Evolutionary conservation across 805 yeast species (phyloP), one percentile per base, ranked within the genome.

Genomic region (Saturnispora sekii): DNA sequence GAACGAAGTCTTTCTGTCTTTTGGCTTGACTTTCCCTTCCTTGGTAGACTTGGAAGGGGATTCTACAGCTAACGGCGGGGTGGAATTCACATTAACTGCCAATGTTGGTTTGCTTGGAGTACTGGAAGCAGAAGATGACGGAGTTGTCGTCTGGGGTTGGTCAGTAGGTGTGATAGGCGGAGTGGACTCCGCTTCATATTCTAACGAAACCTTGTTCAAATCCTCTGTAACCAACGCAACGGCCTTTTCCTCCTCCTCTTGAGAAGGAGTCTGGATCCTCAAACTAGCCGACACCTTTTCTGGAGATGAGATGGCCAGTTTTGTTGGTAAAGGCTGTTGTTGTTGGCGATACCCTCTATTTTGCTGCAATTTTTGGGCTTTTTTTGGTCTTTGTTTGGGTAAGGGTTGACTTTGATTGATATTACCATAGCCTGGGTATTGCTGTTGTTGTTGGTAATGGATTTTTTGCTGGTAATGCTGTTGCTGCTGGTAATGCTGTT

Each of bases 1-100:
- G 14, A 51, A 51, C 3, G 53, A 47, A 12, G 51, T 33, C 40
- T 51, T 51, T 33, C 46, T 38, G 10, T 43, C 46, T 31, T 41
- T 45, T 16, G 41, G 12, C 32, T 50, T 50, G 1, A 14, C 28
- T 32, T 50, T 47, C n/a, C 32, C 40, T 17, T 46, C 46, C 30
- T 49, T 43, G 15, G 15, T 44, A 10, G 18, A 14, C 33, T 35
- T 37, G 12, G 14, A 12, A 37, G 35, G 35, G 14, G 43, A 41
- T 4, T 17, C 40, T 9, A 12, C 5, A 15, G 12, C 30, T 32
- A 36, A 10, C 16, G 10, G 34, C 10, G 39, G 18, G 10, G 16
- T 41, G 6, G 10, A 4, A 8, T 21, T 21, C 26, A 21, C 26
- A 21, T 21, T 21, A 21, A 21, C 7, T 21, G 8, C 26, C 26